Base-by-base conservation (phyloP, 176 grass and related monocot species). In the Oryza meyeriana region DNA sequence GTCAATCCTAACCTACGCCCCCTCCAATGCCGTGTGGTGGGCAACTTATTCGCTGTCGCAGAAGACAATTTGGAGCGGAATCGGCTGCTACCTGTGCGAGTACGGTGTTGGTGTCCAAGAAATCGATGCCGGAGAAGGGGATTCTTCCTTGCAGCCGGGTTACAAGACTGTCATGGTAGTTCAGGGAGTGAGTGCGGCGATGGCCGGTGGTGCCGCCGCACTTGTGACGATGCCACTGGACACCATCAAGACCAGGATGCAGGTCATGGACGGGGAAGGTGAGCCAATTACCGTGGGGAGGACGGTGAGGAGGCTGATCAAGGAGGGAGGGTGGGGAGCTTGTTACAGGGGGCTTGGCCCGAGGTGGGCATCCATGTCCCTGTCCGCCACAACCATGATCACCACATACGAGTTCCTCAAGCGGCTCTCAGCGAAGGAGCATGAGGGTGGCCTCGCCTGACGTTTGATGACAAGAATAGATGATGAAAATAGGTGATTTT, bases 221-320 rank as follows among this genome's bases (percentile, higher is more conserved):
- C 72, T 95, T 27, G 85, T 87, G 85, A 95, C 93, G 30, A 95
- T 95, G 93, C 93, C 93, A 20, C 36, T 95, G 61, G 93, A 95
- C 69, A 95, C 93, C 55, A 88, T 95, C 69, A 95, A 95, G 71
- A 95, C 93, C 38, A 90, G 93, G 87, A 93, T 95, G 85, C 93
- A 95, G 80, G 93, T 95, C 71, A 95, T 95, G 90, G 87, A 93
- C 35, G 61, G 76, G 25, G 76, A 66, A 2, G 89, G 82, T 13
- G 83, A 87, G 30, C 80, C 61, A 0, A 72, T 90, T 69, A 93
- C 93, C 0, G 63, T 95, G 8, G 80, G 84, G 35, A 81, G 80
- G 50, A 93, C 93, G 0, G 76, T 89, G 61, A 81, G 88, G 52
- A 81, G 69, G 30, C 57, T 95, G 75, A 83, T 95, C 69, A 89